These are phyloP conservation scores for Lentinula edodes DNA, from an alignment of 768 basidiomycete species.

Conservation along the genomic window DNA sequence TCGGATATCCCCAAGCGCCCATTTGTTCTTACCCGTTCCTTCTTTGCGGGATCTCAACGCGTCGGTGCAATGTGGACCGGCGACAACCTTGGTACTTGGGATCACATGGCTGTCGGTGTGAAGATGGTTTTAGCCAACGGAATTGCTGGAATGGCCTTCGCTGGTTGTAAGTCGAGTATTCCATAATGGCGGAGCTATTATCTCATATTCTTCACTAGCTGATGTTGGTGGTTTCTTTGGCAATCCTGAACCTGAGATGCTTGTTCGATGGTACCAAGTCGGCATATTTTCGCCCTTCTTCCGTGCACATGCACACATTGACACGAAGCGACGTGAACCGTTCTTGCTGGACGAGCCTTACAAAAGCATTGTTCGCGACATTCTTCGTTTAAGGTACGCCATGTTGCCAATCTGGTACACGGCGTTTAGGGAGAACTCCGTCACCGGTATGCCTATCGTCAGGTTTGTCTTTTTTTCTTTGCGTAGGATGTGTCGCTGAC, in stretches of 20 bases:
- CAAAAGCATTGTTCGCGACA: slow-evolving; percentile 74
- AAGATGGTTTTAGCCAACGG: slow-evolving; percentile 90
- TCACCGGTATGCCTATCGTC: slow-evolving; percentile 76
- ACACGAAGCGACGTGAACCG: slow-evolving; percentile 96
- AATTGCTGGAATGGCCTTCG: slow-evolving; percentile 87
- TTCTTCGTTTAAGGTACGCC: slow-evolving; percentile 76
- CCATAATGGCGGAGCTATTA: not conserved
- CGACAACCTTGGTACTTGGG: slow-evolving; percentile 97
- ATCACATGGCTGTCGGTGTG: slow-evolving; percentile 89
- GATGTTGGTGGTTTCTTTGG: slow-evolving; percentile 99
- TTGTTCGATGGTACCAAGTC: slow-evolving; percentile 95
- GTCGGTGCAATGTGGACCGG: slow-evolving; percentile 99
- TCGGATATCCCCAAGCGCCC: slow-evolving; percentile 76
- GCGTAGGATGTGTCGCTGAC: too few species aligned
- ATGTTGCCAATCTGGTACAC: slow-evolving; percentile 96
- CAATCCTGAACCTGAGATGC: slow-evolving; percentile 90
- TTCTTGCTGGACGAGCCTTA: slow-evolving; percentile 89
- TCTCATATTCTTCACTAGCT: slow-evolving; percentile 41
- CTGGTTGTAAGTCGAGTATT: slow-evolving; percentile 65
- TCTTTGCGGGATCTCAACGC: slow-evolving; percentile 93
- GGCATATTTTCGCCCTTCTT: slow-evolving; percentile 96
- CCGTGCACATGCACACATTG: slow-evolving; percentile 96
- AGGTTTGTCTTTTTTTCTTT: slow-evolving; percentile 41
- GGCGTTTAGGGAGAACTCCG: slow-evolving; percentile 86
- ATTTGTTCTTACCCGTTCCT: slow-evolving; percentile 93